Evolutionary conservation across 257 asterid species (phyloP).

Genomic region (Capsicum baccatum): DNA sequence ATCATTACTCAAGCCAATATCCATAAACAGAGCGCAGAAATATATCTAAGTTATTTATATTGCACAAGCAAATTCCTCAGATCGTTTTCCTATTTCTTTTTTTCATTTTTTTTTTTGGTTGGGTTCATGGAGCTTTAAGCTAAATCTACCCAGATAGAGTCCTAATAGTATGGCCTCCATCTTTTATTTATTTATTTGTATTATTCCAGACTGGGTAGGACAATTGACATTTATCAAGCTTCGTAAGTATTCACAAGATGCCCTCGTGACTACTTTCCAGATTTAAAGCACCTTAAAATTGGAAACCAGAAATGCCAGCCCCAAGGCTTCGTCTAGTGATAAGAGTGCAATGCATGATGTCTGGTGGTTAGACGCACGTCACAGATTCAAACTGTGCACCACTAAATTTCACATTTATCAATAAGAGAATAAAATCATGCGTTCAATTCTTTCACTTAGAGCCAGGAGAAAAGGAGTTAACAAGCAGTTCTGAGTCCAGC

Average conservation of each 20-base stretch:
- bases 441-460: neutral
- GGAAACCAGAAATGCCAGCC: neutral
- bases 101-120: neutral
- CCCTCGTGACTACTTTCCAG: neutral
- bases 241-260: neutral
- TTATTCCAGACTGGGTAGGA: neutral
- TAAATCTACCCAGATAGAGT: neutral
- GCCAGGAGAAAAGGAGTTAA: neutral
- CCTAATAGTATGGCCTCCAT: neutral
- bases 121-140: neutral
- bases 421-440: neutral
- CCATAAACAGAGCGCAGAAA: neutral
- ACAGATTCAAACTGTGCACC: neutral
- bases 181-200: neutral
- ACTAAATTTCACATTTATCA: neutral
- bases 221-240: neutral
- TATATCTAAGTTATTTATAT: neutral
- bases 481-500: neutral
- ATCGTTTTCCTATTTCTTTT: neutral
- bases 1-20: neutral
- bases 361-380: neutral
- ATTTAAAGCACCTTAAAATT: neutral
- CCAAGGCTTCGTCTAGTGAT: neutral
- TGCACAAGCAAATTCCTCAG: constrained; percentile 1
- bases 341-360: neutral